phyloP scores from a whole-genome alignment of 768 basidiomycete genomes.

The Agaricus sinodeliciosus region DNA sequence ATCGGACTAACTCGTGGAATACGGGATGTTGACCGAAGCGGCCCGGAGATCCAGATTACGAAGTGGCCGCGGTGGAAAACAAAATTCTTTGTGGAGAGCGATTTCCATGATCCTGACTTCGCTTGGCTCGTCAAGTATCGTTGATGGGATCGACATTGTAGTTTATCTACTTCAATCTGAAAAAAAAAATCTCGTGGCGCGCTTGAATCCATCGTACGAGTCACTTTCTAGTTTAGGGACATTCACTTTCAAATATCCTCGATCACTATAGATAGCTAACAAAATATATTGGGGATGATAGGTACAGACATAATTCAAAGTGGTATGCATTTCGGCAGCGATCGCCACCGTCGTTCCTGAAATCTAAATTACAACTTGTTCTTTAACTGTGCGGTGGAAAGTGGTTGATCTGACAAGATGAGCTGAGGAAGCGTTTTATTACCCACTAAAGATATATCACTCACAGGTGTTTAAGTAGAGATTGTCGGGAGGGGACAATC shows the following conservation, averaged over 20 bases:
- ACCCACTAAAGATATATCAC: neutral
- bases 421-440: neutral
- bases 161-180: no score
- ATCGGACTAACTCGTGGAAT: slow-evolving; percentile 33
- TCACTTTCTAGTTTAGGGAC: neutral
- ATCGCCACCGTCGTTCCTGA: no score
- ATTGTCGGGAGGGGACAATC: slow-evolving; percentile 6
- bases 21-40: slow-evolving; percentile 28
- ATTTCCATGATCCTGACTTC: slow-evolving; percentile 28
- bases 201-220: no score
- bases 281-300: no score
- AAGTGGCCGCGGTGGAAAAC: slow-evolving; percentile 35
- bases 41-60: slow-evolving; percentile 19
- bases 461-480: slow-evolving; percentile 7
- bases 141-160: slow-evolving; percentile 8
- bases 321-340: no score
- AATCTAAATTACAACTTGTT: slow-evolving; percentile 16
- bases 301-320: no score
- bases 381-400: slow-evolving; percentile 17
- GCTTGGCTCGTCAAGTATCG: slow-evolving; percentile 36
- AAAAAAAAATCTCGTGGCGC: no score
- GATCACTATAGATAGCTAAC: no score
- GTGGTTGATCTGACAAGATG: slow-evolving; percentile 15
- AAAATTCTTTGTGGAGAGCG: slow-evolving; percentile 31
- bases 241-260: no score